Conservation (phyloP, 768 basidiomycete species). For the Lactifluus hygrophoroides region DNA sequence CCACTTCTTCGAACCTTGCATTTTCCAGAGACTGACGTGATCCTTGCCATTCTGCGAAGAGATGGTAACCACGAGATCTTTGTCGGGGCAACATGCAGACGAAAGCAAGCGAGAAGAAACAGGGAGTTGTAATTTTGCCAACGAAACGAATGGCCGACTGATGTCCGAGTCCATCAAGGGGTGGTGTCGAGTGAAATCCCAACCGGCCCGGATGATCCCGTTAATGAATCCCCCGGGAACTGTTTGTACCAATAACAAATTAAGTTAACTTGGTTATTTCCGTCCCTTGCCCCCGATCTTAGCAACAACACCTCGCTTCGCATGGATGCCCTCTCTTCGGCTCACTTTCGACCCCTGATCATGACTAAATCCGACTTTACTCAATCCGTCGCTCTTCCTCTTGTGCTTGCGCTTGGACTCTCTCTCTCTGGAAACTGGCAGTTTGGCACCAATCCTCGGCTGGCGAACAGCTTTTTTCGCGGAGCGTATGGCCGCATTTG, state of each 20-base stretch:
- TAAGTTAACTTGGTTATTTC: slow-evolving; percentile 15
- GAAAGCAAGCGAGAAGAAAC: slow-evolving; percentile 47
- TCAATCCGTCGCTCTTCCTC: slow-evolving; percentile 16
- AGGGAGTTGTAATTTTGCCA: slow-evolving; percentile 50
- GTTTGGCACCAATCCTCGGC: slow-evolving; percentile 58
- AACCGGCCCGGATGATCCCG: slow-evolving; percentile 9
- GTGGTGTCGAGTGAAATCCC: not conserved
- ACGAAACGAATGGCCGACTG: slow-evolving; percentile 42
- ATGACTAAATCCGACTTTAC: slow-evolving; percentile 43
- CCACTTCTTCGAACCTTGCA: slow-evolving; percentile 75
- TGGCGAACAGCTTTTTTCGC: slow-evolving; percentile 77
- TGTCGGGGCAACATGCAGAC: slow-evolving; percentile 77
- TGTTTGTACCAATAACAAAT: too few species aligned
- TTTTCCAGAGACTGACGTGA: slow-evolving; percentile 70
- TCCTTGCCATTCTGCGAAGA: slow-evolving; percentile 61
- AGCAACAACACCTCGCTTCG: slow-evolving; percentile 52
- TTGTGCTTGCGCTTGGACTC: slow-evolving; percentile 16
- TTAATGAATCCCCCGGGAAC: too few species aligned
- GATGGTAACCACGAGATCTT: slow-evolving; percentile 64
- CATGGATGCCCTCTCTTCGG: slow-evolving; percentile 50
- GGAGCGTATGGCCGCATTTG: slow-evolving; percentile 72
- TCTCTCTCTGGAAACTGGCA: slow-evolving; percentile 29
- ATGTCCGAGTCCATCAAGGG: slow-evolving; percentile 32
- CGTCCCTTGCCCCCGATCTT: slow-evolving; percentile 43
- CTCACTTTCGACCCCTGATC: slow-evolving; percentile 45